These are phyloP conservation scores for Umbilicaria muhlenbergii DNA, from an alignment of 495 filamentous ascomycete genomes.

Conservation along the genomic window DNA sequence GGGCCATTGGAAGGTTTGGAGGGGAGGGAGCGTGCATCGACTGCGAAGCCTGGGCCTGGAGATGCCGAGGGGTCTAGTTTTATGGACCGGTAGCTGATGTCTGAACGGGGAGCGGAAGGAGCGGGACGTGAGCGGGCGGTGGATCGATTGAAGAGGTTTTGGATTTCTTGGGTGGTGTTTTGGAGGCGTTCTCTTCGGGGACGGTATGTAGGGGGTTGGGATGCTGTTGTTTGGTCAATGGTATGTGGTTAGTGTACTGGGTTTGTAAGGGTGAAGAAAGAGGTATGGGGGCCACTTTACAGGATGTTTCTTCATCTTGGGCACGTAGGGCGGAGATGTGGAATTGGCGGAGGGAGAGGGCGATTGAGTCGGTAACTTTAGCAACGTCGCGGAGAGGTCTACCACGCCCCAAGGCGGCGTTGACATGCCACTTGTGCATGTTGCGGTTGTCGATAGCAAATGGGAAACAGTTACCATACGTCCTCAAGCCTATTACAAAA, in stretches of 20 bases:
- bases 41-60: not conserved
- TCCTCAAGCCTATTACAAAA: too few relatives aligned
- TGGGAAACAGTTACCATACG: too few relatives aligned
- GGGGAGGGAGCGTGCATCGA: not conserved
- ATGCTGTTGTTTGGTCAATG: not conserved
- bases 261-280: not conserved
- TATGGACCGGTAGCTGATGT: too few relatives aligned
- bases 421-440: slow-evolving; percentile 6
- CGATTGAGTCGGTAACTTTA: not conserved
- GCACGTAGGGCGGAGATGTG: not conserved
- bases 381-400: not conserved
- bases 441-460: too few relatives aligned
- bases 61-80: not conserved
- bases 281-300: not conserved
- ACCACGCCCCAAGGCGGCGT: slow-evolving; percentile 2
- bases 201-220: too few relatives aligned
- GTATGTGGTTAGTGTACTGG: not conserved
- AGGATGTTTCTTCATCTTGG: not conserved
- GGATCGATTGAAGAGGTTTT: not conserved
- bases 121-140: not conserved
- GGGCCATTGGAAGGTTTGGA: not conserved
- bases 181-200: slow-evolving; percentile 1
- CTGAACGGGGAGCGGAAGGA: too few relatives aligned
- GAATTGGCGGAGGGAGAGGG: not conserved
- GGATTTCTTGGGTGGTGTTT: not conserved